These are phyloP conservation scores for Cryptococcus wingfieldii DNA, from an alignment of 1,284 basidiomycete species.

Conservation along the genomic window DNA sequence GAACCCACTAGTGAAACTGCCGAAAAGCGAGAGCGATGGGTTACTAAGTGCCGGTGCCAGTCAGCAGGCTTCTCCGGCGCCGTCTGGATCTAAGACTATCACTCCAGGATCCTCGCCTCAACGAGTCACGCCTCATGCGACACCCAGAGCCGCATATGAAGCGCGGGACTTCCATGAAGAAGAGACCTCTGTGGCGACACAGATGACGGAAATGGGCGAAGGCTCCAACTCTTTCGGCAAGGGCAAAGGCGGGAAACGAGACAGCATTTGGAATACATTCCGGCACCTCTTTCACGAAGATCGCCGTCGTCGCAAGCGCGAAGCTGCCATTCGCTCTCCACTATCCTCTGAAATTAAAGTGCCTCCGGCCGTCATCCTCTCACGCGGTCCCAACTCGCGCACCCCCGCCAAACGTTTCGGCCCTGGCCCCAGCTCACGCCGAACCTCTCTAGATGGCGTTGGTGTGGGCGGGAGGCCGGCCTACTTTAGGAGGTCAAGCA, in stretches of 20 bases:
- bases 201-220: background rate
- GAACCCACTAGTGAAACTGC: conserved; percentile 20
- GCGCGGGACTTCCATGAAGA: too few species aligned
- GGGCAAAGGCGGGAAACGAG: conserved; percentile 29
- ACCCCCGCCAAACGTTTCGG: conserved; percentile 23
- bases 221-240: background rate
- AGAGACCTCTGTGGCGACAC: background rate
- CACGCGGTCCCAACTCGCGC: conserved; percentile 29
- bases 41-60: background rate
- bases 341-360: conserved; percentile 16
- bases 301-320: conserved; percentile 43
- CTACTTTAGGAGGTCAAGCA: conserved; percentile 44
- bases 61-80: background rate
- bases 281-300: conserved; percentile 52
- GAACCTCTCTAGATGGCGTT: conserved; percentile 29
- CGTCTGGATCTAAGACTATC: conserved; percentile 1
- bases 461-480: conserved; percentile 26
- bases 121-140: conserved; percentile 1
- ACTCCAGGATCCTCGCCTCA: conserved; percentile 4
- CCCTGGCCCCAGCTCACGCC: conserved; percentile 18
- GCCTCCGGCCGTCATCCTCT: conserved; percentile 25
- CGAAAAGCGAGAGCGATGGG: conserved; percentile 26
- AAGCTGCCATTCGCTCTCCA: conserved; percentile 12
- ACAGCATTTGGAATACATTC: conserved; percentile 51
- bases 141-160: background rate